Base-by-base conservation (phyloP, 768 basidiomycete species). In the Cystobasidium tubakii region DNA sequence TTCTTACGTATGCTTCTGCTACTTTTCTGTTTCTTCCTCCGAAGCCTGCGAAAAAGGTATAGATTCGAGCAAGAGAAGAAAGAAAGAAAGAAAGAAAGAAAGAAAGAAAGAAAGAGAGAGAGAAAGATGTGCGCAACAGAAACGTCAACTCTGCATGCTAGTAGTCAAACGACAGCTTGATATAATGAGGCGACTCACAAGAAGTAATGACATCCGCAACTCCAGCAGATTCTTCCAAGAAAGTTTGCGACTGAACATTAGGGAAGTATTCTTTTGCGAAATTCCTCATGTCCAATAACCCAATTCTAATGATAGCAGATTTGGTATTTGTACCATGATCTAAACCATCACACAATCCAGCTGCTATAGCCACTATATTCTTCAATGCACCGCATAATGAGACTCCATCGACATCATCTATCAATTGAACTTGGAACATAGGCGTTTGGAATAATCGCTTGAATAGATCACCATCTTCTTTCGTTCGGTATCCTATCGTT, bases 231-330 rank as follows among this genome's bases (percentile, higher is more conserved):
- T 84, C 82, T 60, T 82, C 76, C n/a, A 83, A 75, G 78, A 84
- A 84, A 0, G 84, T 84, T 17, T 80, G 80, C 29, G 80, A 78
- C 76, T 82, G 80, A 73, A 82, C 81, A 50, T 80, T 79, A 2
- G 81, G 77, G 79, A 84, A 84, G 80, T 83, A 84, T 74, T 84
- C 83, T 57, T 80, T 77, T 55, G 82, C 60, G 43, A 79, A 79
- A 60, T 81, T 74, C 76, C 83, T 83, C 82, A 84, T 84, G 79
- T 84, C 84, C 25, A 84, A 75, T 66, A 84, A 77, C 65, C 84
- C 84, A 72, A 83, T 83, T 29, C 84, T 79, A 82, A 84, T 84
- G 78, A 84, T 81, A 31, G 84, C 84, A 31, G 83, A 83, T 83
- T 76, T 71, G 21, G 36, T 19, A 44, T 57, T n/a, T 33, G 44